phyloP scores from a whole-genome alignment of 2,329 filamentous ascomycete genomes.

The Colletotrichum liriopes region DNA sequence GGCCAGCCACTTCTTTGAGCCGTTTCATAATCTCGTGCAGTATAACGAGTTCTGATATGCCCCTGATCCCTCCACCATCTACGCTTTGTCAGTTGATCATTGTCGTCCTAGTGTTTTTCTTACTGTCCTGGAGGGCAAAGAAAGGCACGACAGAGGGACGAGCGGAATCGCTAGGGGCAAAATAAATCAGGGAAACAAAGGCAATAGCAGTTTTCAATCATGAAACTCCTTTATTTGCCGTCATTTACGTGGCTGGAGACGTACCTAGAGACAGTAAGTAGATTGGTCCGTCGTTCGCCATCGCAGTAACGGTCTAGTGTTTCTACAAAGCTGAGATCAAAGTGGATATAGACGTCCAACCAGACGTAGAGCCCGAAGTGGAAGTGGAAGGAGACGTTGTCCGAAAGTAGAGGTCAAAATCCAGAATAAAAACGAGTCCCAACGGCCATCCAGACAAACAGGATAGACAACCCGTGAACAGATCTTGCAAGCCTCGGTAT shows the following conservation, averaged over 20 bases:
- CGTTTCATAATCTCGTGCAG: constrained; percentile 48
- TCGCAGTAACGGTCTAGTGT: background rate
- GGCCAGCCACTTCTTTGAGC: constrained; percentile 38
- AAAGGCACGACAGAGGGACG: too few relatives aligned
- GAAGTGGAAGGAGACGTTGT: background rate
- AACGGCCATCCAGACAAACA: background rate
- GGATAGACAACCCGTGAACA: background rate
- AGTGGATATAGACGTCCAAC: background rate
- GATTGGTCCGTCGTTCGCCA: constrained; percentile 25
- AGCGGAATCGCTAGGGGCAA: background rate
- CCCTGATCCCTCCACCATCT: constrained; percentile 23
- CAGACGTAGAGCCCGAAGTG: background rate
- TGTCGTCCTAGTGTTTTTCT: background rate
- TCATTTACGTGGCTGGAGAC: background rate
- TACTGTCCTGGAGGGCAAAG: too few relatives aligned
- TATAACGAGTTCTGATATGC: constrained; percentile 48
- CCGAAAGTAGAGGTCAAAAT: background rate
- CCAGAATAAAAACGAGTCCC: background rate
- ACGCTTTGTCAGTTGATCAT: background rate
- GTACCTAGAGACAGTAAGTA: constrained; percentile 39
- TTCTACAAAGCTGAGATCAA: too few relatives aligned
- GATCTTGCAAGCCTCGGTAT: background rate
- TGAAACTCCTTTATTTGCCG: background rate
- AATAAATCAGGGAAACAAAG: background rate
- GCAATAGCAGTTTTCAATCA: background rate